These are phyloP conservation scores for Ichthyophthirius multifiliis DNA, from an alignment of 169 alveolate species.

Conservation along the genomic window DNA sequence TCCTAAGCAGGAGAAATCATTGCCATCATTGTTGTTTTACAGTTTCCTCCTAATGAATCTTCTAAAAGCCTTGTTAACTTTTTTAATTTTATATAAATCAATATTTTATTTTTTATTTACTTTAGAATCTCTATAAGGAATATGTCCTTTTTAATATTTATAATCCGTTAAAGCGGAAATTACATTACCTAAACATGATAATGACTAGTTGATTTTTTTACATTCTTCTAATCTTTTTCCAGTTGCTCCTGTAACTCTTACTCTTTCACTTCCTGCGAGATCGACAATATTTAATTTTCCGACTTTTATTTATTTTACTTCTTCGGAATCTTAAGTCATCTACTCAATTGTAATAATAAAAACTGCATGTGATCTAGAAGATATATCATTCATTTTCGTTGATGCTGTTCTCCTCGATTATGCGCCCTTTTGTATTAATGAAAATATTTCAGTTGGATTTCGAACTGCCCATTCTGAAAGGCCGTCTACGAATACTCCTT, in stretches of 20 bases:
- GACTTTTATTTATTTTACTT: constrained; percentile 44
- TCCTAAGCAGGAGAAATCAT: constrained; percentile 87
- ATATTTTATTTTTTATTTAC: not conserved
- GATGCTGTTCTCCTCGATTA: constrained; percentile 76
- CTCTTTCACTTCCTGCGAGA: constrained; percentile 87
- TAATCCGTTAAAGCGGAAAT: constrained; percentile 81
- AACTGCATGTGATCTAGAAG: constrained; percentile 86
- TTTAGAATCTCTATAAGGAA: constrained; percentile 85
- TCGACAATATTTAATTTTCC: constrained; percentile 80
- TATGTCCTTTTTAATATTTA: constrained; percentile 59
- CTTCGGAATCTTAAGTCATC: constrained; percentile 42
- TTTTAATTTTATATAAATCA: not conserved
- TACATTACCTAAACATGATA: constrained; percentile 86
- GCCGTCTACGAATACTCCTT: constrained; percentile 86
- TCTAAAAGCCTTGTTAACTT: constrained; percentile 79
- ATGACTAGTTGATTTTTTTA: constrained; percentile 81
- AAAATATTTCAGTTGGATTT: constrained; percentile 81
- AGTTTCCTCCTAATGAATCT: constrained; percentile 89
- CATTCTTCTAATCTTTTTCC: constrained; percentile 90
- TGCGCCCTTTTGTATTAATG: constrained; percentile 79
- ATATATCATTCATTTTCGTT: constrained; percentile 86
- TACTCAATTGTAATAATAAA: constrained; percentile 86
- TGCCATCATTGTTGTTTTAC: constrained; percentile 86
- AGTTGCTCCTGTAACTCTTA: constrained; percentile 86
- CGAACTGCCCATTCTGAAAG: constrained; percentile 88